Conservation (phyloP, 257 asterid genomes). For the Coffea eugenioides region DNA sequence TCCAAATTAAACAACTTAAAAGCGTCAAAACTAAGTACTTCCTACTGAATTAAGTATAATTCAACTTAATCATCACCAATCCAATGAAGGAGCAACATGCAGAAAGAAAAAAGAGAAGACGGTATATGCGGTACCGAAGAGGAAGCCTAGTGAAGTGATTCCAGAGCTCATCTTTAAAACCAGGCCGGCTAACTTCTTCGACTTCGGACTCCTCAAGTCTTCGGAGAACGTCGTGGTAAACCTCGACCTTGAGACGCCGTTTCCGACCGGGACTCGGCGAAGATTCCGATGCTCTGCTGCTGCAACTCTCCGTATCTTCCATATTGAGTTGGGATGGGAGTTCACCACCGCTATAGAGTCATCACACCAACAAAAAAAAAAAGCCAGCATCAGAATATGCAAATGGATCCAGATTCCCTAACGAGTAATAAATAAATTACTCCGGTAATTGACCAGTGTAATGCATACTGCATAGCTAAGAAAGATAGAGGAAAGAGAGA, state of each 20-base stretch:
- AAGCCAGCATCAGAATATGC: slow-evolving; percentile 41
- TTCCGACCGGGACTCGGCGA: slow-evolving; percentile 54
- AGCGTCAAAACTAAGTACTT: background rate
- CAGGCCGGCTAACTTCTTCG: slow-evolving; percentile 55
- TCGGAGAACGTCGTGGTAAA: slow-evolving; percentile 60
- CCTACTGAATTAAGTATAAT: background rate
- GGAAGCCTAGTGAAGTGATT: slow-evolving; percentile 71
- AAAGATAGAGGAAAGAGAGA: slow-evolving; percentile 16
- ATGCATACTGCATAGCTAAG: background rate
- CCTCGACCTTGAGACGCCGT: slow-evolving; percentile 66
- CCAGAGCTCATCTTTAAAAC: slow-evolving; percentile 86
- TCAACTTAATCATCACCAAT: background rate
- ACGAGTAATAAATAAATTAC: background rate
- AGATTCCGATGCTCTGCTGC: slow-evolving; percentile 70
- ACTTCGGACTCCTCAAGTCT: slow-evolving; percentile 52
- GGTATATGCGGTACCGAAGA: slow-evolving; percentile 42
- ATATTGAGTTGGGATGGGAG: slow-evolving; percentile 18
- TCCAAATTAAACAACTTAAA: background rate
- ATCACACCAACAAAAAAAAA: too few species aligned
- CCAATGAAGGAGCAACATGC: background rate
- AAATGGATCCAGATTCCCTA: slow-evolving; percentile 65
- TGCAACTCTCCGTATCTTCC: slow-evolving; percentile 80
- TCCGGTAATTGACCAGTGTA: background rate
- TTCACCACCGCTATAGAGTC: too few species aligned
- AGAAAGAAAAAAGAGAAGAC: background rate